A percentile compares a stretch with the other conserved stretches of the same genome.
These are phyloP conservation scores for Alternaria panax DNA, from an alignment of 2,329 filamentous ascomycete species.

Conservation along the genomic window DNA sequence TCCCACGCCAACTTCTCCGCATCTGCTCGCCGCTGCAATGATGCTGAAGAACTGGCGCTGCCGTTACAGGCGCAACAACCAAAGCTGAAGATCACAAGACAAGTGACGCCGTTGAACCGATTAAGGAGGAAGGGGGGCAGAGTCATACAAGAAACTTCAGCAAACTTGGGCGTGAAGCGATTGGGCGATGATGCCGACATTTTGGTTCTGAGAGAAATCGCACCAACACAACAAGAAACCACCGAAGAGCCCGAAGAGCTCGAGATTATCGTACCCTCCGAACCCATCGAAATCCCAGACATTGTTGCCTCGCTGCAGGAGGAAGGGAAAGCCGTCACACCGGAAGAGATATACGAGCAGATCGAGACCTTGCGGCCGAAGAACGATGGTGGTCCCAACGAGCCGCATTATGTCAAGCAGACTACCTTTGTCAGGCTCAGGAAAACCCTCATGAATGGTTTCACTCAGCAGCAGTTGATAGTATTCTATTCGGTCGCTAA, in stretches of 20 bases:
- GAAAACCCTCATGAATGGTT: slow-evolving; percentile 33
- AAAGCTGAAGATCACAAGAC: slow-evolving; percentile 15
- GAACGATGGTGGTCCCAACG: slow-evolving; percentile 24
- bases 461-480: slow-evolving; percentile 41
- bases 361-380: slow-evolving; percentile 42
- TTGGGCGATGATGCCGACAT: slow-evolving; percentile 48
- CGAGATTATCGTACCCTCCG: slow-evolving; percentile 11
- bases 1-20: slow-evolving; percentile 40
- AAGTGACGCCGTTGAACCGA: slow-evolving; percentile 27
- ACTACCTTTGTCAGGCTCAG: slow-evolving; percentile 36
- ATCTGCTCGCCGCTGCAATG: slow-evolving; percentile 34
- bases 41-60: slow-evolving; percentile 15
- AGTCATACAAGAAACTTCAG: slow-evolving; percentile 37
- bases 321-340: slow-evolving; percentile 28
- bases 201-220: slow-evolving; percentile 43
- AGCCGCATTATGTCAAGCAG: slow-evolving; percentile 41
- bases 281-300: slow-evolving; percentile 26
- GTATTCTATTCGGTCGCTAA: slow-evolving; percentile 41
- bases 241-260: slow-evolving; percentile 4
- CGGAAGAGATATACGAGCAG: slow-evolving; percentile 42
- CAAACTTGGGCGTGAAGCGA: slow-evolving; percentile 39
- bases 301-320: slow-evolving; percentile 39
- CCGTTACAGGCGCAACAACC: slow-evolving; percentile 1
- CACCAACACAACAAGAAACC: neutral
- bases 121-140: slow-evolving; percentile 34